These are phyloP conservation scores for Kwoniella botswanensis DNA, from an alignment of 768 basidiomycete species.

Conservation along the genomic window DNA sequence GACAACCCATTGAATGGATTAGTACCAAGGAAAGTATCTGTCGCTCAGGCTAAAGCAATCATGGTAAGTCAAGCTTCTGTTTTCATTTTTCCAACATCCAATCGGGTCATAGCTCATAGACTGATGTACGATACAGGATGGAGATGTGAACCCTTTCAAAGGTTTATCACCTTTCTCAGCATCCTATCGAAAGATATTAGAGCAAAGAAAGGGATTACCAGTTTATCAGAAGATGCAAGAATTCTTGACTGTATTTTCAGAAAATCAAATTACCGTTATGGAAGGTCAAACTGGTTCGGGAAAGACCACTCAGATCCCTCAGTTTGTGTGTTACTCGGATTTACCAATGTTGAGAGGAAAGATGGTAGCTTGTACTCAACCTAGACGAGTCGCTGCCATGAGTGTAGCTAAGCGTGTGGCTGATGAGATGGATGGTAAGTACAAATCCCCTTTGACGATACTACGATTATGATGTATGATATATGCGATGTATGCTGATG, in stretches of 20 bases:
- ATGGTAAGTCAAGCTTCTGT: constrained; percentile 66
- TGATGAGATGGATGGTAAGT: constrained; percentile 95
- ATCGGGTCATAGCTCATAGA: no score
- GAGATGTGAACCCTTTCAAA: constrained; percentile 86
- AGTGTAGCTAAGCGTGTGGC: constrained; percentile 97
- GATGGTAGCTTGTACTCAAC: constrained; percentile 95
- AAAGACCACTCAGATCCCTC: constrained; percentile 97
- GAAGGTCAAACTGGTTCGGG: constrained; percentile 87
- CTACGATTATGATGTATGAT: background rate
- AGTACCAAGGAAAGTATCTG: constrained; percentile 71
- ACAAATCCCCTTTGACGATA: constrained; percentile 5
- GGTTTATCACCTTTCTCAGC: constrained; percentile 70
- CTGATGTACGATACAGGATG: constrained; percentile 63
- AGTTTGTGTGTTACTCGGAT: constrained; percentile 93
- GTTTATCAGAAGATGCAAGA: constrained; percentile 92
- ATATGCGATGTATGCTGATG: background rate
- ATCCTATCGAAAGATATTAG: constrained; percentile 84
- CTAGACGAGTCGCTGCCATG: constrained; percentile 95
- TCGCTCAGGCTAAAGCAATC: constrained; percentile 69
- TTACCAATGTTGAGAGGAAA: constrained; percentile 87
- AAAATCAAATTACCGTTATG: constrained; percentile 79
- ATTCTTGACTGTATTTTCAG: constrained; percentile 79
- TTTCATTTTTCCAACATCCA: background rate
- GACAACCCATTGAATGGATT: constrained; percentile 73
- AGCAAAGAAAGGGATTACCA: constrained; percentile 82